Percentiles rank a stretch among this genome's conserved stretches.
Evolutionary conservation across 2,329 filamentous ascomycete genomes (phyloP).

Genomic region (Fusarium hainanense): DNA sequence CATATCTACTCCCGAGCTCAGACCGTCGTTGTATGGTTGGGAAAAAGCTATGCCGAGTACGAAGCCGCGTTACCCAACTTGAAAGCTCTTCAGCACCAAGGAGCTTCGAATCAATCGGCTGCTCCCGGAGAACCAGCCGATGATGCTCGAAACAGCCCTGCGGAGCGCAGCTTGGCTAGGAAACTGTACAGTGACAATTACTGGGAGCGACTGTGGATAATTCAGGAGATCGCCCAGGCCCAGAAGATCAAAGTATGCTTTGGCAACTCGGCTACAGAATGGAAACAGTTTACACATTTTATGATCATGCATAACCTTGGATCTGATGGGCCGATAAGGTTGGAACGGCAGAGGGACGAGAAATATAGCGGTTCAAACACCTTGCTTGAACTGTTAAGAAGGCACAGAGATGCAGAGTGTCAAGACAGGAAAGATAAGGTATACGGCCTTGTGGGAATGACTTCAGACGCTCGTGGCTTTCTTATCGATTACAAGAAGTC

Average conservation of each 20-base stretch:
- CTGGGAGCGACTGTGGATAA: neutral
- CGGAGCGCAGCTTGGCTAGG: neutral
- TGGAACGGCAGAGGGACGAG: neutral
- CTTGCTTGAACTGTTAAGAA: neutral
- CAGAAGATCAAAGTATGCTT: neutral
- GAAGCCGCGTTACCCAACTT: neutral
- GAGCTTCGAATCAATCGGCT: accelerated
- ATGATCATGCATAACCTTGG: neutral
- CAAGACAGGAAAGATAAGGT: constrained; percentile 1
- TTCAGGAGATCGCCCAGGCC: neutral
- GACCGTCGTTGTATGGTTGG: neutral
- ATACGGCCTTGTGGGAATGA: neutral
- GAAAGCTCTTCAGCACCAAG: accelerated
- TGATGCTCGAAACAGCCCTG: accelerated
- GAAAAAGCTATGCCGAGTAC: neutral
- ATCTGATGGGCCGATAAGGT: accelerated
- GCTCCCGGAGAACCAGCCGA: accelerated
- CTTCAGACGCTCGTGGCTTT: neutral
- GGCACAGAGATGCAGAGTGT: neutral
- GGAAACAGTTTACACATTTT: neutral
- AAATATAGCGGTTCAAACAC: accelerated
- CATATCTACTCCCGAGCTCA: neutral
- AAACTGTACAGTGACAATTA: neutral
- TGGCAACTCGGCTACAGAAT: neutral
- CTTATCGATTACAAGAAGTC: neutral